Conservation (phyloP, 2,329 filamentous ascomycete genomes). For the Apiospora sp. region DNA sequence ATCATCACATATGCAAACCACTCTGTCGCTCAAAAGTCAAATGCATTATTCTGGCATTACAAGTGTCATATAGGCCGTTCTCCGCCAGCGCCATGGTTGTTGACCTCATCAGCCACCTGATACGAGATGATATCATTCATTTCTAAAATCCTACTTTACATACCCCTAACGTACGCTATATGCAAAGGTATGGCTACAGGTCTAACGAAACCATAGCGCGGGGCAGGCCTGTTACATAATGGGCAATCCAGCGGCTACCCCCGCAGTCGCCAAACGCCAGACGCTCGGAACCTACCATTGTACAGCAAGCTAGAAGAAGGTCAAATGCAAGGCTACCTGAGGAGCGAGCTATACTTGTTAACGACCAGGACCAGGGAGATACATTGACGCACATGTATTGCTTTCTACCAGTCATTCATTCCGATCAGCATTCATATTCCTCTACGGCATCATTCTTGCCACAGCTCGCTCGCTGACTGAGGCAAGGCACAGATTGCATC, state of each 20-base stretch:
- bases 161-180: too few relatives aligned
- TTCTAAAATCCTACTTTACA: too few relatives aligned
- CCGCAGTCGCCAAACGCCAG: neutral
- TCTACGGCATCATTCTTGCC: neutral
- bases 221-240: constrained; percentile 5
- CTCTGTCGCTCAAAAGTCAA: neutral
- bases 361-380: neutral
- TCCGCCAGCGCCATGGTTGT: too few relatives aligned
- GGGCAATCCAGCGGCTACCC: neutral
- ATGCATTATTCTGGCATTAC: neutral
- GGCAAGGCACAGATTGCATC: neutral
- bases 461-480: constrained; percentile 8
- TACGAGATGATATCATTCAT: too few relatives aligned
- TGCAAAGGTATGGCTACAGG: neutral
- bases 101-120: too few relatives aligned
- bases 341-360: neutral
- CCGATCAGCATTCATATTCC: neutral
- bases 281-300: constrained; percentile 18
- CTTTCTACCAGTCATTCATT: constrained; percentile 17
- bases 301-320: neutral
- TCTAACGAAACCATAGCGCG: constrained; percentile 4
- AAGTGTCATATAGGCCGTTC: neutral
- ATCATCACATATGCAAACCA: neutral
- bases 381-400: neutral
- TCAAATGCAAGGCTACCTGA: constrained; percentile 16